Evolutionary conservation across 1,284 basidiomycete species (phyloP).

Genomic region (Malassezia cuniculi): DNA sequence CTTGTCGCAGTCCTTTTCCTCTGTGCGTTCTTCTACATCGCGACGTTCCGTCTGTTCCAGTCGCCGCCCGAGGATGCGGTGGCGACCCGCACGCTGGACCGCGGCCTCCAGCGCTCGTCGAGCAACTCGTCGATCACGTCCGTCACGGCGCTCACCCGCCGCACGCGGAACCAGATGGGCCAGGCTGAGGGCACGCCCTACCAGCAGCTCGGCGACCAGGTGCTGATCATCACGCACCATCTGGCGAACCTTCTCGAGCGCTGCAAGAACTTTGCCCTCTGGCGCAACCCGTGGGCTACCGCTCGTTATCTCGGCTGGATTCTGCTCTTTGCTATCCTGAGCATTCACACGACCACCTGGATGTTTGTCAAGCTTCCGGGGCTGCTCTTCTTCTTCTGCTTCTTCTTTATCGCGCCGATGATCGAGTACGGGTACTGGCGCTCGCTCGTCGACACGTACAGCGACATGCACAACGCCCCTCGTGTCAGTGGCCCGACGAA

Average conservation of each 20-base stretch:
- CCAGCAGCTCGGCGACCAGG: constrained; percentile 13
- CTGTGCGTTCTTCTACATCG: constrained; percentile 12
- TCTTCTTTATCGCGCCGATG: constrained; percentile 20
- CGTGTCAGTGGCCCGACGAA: constrained; percentile 1
- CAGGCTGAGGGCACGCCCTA: neutral
- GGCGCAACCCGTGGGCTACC: constrained; percentile 17
- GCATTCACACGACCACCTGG: constrained; percentile 12
- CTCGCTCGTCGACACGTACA: neutral
- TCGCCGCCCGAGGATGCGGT: constrained; percentile 6
- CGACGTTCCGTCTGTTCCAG: constrained; percentile 12
- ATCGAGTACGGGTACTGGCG: constrained; percentile 15
- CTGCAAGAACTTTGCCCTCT: constrained; percentile 19
- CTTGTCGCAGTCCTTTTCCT: constrained; percentile 15
- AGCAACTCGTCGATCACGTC: neutral
- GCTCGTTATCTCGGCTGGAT: constrained; percentile 15
- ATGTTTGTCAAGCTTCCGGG: constrained; percentile 15
- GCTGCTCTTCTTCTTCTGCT: constrained; percentile 7
- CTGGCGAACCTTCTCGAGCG: constrained; percentile 21
- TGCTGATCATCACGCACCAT: constrained; percentile 9
- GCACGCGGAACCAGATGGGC: neutral
- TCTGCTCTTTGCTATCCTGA: constrained; percentile 7
- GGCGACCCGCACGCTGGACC: neutral
- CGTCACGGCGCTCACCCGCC: neutral
- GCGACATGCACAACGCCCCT: neutral
- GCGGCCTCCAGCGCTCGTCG: constrained; percentile 1